phyloP scores from a whole-genome alignment of 106 monocot species.

The Iris macrosiphon region DNA sequence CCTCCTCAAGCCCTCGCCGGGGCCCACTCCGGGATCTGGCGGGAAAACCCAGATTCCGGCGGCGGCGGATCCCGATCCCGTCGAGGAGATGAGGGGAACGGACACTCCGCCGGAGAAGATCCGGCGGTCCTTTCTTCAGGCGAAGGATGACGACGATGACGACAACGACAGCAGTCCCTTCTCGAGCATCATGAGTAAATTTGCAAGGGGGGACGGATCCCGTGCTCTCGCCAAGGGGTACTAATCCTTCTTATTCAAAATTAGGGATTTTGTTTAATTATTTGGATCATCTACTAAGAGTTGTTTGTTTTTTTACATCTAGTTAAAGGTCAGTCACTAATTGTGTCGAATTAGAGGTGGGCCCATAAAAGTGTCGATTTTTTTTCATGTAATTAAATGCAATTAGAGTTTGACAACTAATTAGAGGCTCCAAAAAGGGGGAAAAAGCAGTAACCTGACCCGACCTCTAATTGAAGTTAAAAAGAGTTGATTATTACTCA shows the following conservation, averaged over 20 bases:
- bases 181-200: slow-evolving; percentile 60
- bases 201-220: slow-evolving; percentile 27
- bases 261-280: neutral
- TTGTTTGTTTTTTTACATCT: neutral
- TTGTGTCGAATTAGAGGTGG: too few relatives aligned
- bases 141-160: neutral
- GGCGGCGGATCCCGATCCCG: neutral
- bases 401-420: too few relatives aligned
- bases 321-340: too few relatives aligned
- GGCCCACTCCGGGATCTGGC: neutral
- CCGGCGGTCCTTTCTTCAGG: slow-evolving; percentile 9
- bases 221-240: slow-evolving; percentile 17
- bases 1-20: slow-evolving; percentile 45
- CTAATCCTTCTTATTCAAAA: too few relatives aligned
- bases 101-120: slow-evolving; percentile 71
- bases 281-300: neutral
- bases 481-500: too few relatives aligned
- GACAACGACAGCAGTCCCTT: slow-evolving; percentile 13
- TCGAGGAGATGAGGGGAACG: slow-evolving; percentile 40
- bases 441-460: too few relatives aligned
- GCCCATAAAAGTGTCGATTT: too few relatives aligned
- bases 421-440: too few relatives aligned
- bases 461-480: too few relatives aligned
- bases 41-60: neutral
- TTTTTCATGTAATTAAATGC: too few relatives aligned